Evolutionary conservation across 345 rosid genomes (phyloP).

Genomic region (Odontarrhena argentea): DNA sequence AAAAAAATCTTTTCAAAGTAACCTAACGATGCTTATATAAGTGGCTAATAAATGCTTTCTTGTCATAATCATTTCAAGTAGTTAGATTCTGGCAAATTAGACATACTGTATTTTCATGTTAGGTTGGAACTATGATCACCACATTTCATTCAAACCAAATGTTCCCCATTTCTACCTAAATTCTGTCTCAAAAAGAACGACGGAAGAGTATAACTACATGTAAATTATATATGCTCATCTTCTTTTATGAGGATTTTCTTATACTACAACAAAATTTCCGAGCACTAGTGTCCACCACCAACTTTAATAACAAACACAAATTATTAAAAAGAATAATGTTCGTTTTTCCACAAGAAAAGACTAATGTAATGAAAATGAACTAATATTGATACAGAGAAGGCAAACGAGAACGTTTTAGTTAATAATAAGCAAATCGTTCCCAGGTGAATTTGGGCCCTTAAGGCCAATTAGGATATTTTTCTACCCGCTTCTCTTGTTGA

Average conservation of each 20-base stretch:
- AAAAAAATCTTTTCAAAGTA: slow-evolving; percentile 16
- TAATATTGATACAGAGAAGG: neutral
- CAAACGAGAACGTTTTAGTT: neutral
- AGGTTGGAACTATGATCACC: slow-evolving; percentile 17
- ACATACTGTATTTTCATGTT: slow-evolving; percentile 1
- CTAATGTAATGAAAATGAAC: neutral
- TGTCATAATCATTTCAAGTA: slow-evolving; percentile 32
- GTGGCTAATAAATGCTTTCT: slow-evolving; percentile 34
- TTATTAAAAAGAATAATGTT: neutral
- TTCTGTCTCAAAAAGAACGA: slow-evolving; percentile 2
- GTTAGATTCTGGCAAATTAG: slow-evolving; percentile 19
- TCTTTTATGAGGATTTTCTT: neutral
- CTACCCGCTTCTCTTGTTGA: neutral
- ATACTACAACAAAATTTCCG: neutral
- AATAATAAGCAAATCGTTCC: neutral
- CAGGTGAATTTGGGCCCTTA: neutral
- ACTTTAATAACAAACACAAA: neutral
- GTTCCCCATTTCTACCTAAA: slow-evolving; percentile 19
- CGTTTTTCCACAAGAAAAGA: slow-evolving; percentile 19
- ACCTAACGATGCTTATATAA: slow-evolving; percentile 39
- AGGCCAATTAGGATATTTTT: slow-evolving; percentile 12
- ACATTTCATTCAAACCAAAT: slow-evolving; percentile 15
- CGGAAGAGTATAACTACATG: slow-evolving; percentile 2
- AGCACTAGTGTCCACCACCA: slow-evolving; percentile 12
- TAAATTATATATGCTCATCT: neutral